These are phyloP conservation scores for Alternaria arbusti DNA, from an alignment of 2,329 filamentous ascomycete species.

Conservation along the genomic window DNA sequence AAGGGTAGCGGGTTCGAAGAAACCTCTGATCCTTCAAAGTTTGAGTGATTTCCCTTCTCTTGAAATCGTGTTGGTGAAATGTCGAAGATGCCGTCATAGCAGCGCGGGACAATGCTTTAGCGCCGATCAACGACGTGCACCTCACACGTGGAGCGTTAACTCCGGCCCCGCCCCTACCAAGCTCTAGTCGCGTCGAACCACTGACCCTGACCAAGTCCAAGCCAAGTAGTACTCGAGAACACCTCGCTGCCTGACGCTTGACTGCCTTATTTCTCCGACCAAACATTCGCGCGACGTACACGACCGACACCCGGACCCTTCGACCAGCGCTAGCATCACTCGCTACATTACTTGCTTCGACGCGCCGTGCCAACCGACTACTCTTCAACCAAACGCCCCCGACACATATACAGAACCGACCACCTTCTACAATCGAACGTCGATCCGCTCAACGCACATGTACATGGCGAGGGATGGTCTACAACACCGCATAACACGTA, in stretches of 20 bases:
- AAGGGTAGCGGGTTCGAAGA: not conserved
- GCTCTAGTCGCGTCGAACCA: conserved; percentile 11
- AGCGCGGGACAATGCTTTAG: conserved; percentile 10
- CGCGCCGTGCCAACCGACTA: conserved; percentile 13
- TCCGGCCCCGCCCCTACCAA: conserved; percentile 16
- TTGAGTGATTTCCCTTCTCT: not conserved
- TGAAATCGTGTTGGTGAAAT: conserved; percentile 1
- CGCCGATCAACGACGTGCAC: conserved; percentile 15
- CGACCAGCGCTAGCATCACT: conserved; percentile 11
- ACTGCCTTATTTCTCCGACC: not conserved
- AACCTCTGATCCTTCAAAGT: not conserved
- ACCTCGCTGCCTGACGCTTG: not conserved
- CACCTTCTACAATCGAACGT: not conserved
- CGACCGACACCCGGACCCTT: not conserved
- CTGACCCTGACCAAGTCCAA: not conserved
- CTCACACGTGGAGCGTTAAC: conserved; percentile 23
- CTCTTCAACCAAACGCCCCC: not conserved
- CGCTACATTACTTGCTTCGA: conserved; percentile 18
- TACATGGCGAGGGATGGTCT: conserved; percentile 22
- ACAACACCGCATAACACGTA: conserved; percentile 16
- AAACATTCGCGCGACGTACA: not conserved
- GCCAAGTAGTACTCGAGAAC: not conserved
- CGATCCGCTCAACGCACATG: not conserved
- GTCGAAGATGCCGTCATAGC: conserved; percentile 28
- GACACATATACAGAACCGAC: not conserved